Percentiles rank a stretch among this genome's conserved stretches.
Conservation (phyloP, 108 stramenopile species). For the Skeletonema potamos region DNA sequence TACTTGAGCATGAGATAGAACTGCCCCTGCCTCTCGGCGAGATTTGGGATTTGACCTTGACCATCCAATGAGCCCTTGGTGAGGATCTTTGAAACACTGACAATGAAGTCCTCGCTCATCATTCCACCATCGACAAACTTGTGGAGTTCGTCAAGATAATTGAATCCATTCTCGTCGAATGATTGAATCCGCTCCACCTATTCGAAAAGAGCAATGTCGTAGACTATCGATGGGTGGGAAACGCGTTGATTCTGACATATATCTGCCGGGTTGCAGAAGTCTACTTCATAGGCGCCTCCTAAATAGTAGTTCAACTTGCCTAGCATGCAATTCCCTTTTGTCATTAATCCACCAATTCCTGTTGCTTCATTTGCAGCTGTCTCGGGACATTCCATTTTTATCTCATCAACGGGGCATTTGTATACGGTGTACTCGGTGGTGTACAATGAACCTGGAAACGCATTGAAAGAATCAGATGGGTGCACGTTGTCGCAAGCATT, state of each 20-base stretch:
- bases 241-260: no score
- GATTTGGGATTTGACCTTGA: no score
- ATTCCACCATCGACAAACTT: conserved; percentile 24
- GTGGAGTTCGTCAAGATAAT: conserved; percentile 7
- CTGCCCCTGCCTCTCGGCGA: no score
- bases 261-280: no score
- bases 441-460: conserved; percentile 1
- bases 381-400: conserved; percentile 14
- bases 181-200: conserved; percentile 24
- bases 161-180: conserved; percentile 11
- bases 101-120: background rate
- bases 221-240: background rate
- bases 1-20: no score
- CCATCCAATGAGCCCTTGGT: background rate
- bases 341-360: background rate
- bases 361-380: background rate
- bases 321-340: conserved; percentile 16
- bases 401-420: conserved; percentile 2
- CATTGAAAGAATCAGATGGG: background rate
- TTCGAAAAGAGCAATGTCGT: conserved; percentile 18
- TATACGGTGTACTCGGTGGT: conserved; percentile 3
- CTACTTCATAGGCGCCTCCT: background rate
- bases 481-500: conserved; percentile 16
- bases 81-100: background rate
- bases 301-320: conserved; percentile 24